A percentile compares a stretch with the other conserved stretches of the same genome.
Evolutionary conservation across 1,284 basidiomycete genomes (phyloP).

Genomic region (Ceratobasidium sp.): DNA sequence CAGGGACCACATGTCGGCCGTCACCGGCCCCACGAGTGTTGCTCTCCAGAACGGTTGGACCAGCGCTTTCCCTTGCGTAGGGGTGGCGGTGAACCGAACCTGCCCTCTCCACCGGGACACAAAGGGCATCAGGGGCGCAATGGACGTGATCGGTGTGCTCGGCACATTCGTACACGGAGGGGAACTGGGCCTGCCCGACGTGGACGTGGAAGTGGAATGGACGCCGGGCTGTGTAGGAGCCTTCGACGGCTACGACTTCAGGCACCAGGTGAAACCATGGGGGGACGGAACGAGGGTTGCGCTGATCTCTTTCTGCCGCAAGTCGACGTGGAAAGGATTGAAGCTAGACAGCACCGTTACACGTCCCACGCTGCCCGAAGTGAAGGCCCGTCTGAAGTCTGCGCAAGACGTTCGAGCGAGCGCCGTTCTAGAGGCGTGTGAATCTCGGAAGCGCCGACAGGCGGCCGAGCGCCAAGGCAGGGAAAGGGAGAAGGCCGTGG

Average conservation of each 20-base stretch:
- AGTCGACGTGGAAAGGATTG: background rate
- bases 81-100: slow-evolving; percentile 6
- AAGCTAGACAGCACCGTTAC: background rate
- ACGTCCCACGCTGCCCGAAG: background rate
- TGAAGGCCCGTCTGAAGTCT: background rate
- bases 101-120: background rate
- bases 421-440: no score
- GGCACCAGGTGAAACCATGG: slow-evolving; percentile 1
- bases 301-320: slow-evolving; percentile 5
- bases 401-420: background rate
- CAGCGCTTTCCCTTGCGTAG: slow-evolving; percentile 13
- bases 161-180: background rate
- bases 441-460: no score
- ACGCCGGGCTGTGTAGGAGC: slow-evolving; percentile 13
- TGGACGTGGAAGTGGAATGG: slow-evolving; percentile 10
- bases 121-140: slow-evolving; percentile 4
- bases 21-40: background rate
- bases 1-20: background rate
- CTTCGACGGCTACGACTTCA: slow-evolving; percentile 22
- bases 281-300: background rate
- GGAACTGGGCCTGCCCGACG: background rate
- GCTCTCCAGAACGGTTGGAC: slow-evolving; percentile 23
- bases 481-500: no score
- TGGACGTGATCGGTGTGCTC: slow-evolving; percentile 28
- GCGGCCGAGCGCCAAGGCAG: no score